Conservation (phyloP, 345 rosid genomes). For the Populus euphratica region DNA sequence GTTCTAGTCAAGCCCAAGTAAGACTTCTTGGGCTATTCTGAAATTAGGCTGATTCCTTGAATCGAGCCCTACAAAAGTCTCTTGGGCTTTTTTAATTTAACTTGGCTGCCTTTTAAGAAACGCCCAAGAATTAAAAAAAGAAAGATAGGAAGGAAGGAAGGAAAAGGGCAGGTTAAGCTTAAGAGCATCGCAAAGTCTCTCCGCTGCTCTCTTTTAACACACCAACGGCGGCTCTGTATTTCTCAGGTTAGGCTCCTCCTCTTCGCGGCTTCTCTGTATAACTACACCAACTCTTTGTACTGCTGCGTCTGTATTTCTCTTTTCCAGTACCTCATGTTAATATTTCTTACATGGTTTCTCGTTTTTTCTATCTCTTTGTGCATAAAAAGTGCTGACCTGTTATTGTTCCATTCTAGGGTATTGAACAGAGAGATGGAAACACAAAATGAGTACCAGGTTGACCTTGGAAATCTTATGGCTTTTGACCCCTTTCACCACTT, state of each 20-base stretch:
- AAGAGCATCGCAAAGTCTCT: background rate
- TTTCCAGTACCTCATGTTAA: background rate
- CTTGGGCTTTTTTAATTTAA: background rate
- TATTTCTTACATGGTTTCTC: background rate
- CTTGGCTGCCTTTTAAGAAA: background rate
- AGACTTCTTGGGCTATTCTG: background rate
- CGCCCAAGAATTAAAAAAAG: background rate
- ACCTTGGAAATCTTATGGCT: slow-evolving; percentile 74
- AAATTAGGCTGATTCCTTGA: background rate
- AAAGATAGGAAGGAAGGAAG: background rate
- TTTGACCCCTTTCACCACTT: slow-evolving; percentile 51
- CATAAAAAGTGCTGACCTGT: background rate
- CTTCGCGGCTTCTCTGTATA: background rate
- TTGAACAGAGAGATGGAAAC: slow-evolving; percentile 4
- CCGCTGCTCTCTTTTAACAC: background rate
- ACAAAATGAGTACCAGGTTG: slow-evolving; percentile 31
- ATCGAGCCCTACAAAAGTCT: background rate
- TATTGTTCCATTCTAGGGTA: background rate
- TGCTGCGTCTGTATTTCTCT: no score
- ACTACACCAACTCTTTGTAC: background rate
- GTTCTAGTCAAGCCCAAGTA: background rate
- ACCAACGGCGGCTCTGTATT: background rate
- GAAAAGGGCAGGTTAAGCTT: background rate
- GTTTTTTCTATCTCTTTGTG: background rate
- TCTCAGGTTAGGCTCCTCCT: background rate